Evolutionary conservation across 2,329 filamentous ascomycete genomes (phyloP).

Genomic region (Eutypella sp.): DNA sequence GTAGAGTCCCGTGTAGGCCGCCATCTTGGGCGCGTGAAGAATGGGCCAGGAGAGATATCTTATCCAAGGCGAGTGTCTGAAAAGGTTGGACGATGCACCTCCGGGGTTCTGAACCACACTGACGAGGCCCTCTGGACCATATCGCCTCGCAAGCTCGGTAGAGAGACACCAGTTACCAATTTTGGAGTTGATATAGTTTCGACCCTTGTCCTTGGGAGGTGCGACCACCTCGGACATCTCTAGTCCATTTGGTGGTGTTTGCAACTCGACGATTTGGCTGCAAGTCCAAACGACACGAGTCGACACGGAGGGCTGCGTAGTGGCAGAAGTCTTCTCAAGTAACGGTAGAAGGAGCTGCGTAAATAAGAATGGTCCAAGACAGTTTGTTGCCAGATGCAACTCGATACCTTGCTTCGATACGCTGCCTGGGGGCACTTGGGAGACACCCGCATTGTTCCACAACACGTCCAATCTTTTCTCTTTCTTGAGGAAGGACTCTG

Average conservation of each 20-base stretch:
- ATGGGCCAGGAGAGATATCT: slow-evolving; percentile 10
- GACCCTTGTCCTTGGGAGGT: slow-evolving; percentile 9
- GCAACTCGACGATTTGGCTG: slow-evolving; percentile 15
- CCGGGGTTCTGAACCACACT: slow-evolving; percentile 15
- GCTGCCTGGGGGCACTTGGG: slow-evolving; percentile 11
- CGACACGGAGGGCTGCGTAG: slow-evolving; percentile 1
- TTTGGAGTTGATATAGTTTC: slow-evolving; percentile 15
- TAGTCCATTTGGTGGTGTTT: slow-evolving; percentile 9
- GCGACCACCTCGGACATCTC: slow-evolving; percentile 12
- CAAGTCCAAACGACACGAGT: slow-evolving; percentile 14
- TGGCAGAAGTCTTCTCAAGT: slow-evolving; percentile 21
- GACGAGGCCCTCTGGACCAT: slow-evolving; percentile 3
- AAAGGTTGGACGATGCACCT: slow-evolving; percentile 13
- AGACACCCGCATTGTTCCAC: slow-evolving; percentile 22
- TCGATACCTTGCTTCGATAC: slow-evolving; percentile 30
- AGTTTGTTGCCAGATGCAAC: slow-evolving; percentile 30
- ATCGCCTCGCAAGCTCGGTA: slow-evolving; percentile 10
- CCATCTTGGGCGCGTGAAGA: slow-evolving; percentile 9
- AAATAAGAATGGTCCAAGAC: slow-evolving; percentile 30
- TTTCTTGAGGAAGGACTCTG: slow-evolving; percentile 2
- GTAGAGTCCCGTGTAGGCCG: slow-evolving; percentile 11
- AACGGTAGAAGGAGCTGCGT: slow-evolving; percentile 29
- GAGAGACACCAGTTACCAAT: slow-evolving; percentile 15
- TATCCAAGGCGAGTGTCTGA: slow-evolving; percentile 13
- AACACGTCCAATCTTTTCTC: slow-evolving; percentile 13